phyloP scores from a whole-genome alignment of 2,329 filamentous ascomycete genomes.

The Aspergillus glaucus region DNA sequence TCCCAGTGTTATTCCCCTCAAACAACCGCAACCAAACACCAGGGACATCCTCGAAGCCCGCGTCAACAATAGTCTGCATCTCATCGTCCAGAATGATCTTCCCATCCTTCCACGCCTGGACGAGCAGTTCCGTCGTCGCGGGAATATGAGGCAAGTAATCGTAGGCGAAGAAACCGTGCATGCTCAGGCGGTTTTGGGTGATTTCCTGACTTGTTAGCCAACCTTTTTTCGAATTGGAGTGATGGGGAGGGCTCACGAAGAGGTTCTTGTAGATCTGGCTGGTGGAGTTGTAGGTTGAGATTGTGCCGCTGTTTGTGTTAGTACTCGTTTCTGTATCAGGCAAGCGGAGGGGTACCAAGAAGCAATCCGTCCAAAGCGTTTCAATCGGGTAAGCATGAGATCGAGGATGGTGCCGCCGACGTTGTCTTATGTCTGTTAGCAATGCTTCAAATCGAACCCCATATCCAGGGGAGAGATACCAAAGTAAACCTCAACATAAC shows the following conservation, averaged over 20 bases:
- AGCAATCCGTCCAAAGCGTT: constrained; percentile 11
- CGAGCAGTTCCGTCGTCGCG: constrained; percentile 18
- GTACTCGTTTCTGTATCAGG: background rate
- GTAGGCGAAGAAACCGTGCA: constrained; percentile 15
- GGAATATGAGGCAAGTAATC: constrained; percentile 16
- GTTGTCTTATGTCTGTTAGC: constrained; percentile 28
- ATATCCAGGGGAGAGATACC: constrained; percentile 11
- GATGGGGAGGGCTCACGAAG: no score
- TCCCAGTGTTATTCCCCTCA: constrained; percentile 42
- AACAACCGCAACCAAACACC: constrained; percentile 47
- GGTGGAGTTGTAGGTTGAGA: constrained; percentile 14
- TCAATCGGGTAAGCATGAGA: constrained; percentile 18
- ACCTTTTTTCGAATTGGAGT: no score
- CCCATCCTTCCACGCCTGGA: constrained; percentile 35
- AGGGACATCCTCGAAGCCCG: constrained; percentile 45
- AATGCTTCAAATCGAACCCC: no score
- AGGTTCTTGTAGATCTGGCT: no score
- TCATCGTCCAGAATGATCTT: constrained; percentile 42
- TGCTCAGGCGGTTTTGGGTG: constrained; percentile 11
- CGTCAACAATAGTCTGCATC: constrained; percentile 43
- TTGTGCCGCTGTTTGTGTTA: constrained; percentile 14
- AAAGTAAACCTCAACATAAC: constrained; percentile 48
- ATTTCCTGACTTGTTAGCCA: constrained; percentile 6
- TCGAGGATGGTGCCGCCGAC: constrained; percentile 46
- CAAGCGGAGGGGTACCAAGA: constrained; percentile 7